phyloP scores from a whole-genome alignment of 257 asterid genomes.

The Przewalskia tangutica region DNA sequence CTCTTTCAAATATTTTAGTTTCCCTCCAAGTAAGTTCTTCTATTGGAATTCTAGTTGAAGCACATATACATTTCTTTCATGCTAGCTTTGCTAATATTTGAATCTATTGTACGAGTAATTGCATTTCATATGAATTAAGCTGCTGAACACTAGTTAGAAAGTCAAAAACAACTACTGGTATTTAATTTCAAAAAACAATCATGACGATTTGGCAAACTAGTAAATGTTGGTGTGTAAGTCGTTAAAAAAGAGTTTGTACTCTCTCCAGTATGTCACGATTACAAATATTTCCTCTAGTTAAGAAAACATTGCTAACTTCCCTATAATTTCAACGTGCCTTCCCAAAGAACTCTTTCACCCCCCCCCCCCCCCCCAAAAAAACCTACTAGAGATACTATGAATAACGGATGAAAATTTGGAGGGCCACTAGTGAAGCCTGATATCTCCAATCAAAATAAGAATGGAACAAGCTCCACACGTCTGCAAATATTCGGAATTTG shows the following conservation, averaged over 20 bases:
- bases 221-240: neutral
- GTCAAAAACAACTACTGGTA: neutral
- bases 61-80: neutral
- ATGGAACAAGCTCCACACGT: neutral
- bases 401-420: neutral
- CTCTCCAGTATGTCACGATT: neutral
- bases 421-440: neutral
- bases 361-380: neutral
- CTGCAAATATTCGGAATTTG: neutral
- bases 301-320: neutral
- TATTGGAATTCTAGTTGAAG: neutral
- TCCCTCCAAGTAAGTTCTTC: constrained; percentile 74
- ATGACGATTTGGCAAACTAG: neutral
- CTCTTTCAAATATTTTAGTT: constrained; percentile 80
- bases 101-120: neutral
- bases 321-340: neutral
- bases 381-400: neutral
- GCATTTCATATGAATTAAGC: neutral
- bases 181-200: neutral
- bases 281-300: neutral
- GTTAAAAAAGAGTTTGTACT: neutral
- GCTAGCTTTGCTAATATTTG: neutral
- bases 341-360: no score
- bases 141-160: neutral
- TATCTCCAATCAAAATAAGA: neutral